A percentile compares a stretch with the other conserved stretches of the same genome.
Conservation (phyloP, 176 grass and related monocot genomes). For the Coix lacrymajobi region DNA sequence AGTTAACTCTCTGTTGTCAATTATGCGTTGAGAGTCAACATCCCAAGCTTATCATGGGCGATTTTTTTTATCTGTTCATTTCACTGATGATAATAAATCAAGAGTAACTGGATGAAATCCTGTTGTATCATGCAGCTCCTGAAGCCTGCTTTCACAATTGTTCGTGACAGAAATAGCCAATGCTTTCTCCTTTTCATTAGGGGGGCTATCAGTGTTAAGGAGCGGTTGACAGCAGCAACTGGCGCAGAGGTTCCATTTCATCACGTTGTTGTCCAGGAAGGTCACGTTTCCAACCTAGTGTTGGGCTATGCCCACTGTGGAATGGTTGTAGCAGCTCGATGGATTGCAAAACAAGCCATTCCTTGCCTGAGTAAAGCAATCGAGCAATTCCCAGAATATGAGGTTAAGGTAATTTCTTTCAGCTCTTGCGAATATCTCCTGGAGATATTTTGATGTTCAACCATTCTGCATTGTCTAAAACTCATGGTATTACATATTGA, state of each 20-base stretch:
- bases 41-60: background rate
- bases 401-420: constrained; percentile 46
- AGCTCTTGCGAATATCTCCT: background rate
- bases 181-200: constrained; percentile 89
- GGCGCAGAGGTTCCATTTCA: constrained; percentile 71
- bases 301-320: constrained; percentile 71
- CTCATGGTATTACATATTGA: background rate
- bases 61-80: background rate
- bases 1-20: constrained; percentile 21
- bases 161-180: constrained; percentile 57
- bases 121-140: constrained; percentile 57
- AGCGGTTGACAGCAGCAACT: constrained; percentile 80
- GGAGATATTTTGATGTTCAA: background rate
- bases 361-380: constrained; percentile 48
- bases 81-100: constrained; percentile 8
- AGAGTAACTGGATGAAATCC: constrained; percentile 7
- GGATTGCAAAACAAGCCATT: constrained; percentile 59
- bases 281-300: constrained; percentile 34
- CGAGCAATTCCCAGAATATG: constrained; percentile 42
- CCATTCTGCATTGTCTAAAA: background rate
- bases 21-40: background rate
- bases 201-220: constrained; percentile 83
- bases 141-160: constrained; percentile 84
- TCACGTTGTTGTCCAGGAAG: constrained; percentile 45
- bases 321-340: constrained; percentile 64